phyloP scores from a whole-genome alignment of 805 yeast genomes.

The Vanderwaltozyma tropicalis region DNA sequence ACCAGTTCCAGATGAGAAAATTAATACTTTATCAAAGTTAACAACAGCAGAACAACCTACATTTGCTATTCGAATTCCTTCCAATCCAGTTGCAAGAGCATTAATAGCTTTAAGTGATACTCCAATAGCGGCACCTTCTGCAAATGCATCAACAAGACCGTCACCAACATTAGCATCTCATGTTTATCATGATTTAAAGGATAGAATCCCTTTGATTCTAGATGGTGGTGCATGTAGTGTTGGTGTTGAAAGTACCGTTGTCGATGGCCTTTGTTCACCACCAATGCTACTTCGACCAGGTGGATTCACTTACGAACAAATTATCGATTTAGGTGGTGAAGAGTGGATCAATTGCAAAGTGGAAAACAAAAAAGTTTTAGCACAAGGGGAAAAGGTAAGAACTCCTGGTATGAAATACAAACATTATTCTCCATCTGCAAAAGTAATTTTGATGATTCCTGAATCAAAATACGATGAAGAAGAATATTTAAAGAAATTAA shows the following conservation, averaged over 20 bases:
- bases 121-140: conserved; percentile 96
- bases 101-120: conserved; percentile 72
- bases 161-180: conserved; percentile 86
- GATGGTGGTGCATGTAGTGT: conserved; percentile 88
- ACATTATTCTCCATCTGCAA: conserved; percentile 88
- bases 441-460: conserved; percentile 55
- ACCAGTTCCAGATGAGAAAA: conserved; percentile 39
- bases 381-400: conserved; percentile 57
- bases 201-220: conserved; percentile 69
- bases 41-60: conserved; percentile 87
- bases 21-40: conserved; percentile 48
- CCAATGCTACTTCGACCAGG: conserved; percentile 92
- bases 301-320: conserved; percentile 76
- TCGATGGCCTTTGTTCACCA: conserved; percentile 77
- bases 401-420: conserved; percentile 98
- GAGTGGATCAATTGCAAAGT: conserved; percentile 54
- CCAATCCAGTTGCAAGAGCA: conserved; percentile 83
- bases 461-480: conserved; percentile 22
- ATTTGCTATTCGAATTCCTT: conserved; percentile 85
- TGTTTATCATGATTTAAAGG: conserved; percentile 69
- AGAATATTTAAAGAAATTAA: conserved; percentile 21
- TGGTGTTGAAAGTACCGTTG: conserved; percentile 90
- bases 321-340: conserved; percentile 53
- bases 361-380: conserved; percentile 51
- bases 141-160: conserved; percentile 92